Evolutionary conservation across 2,329 filamentous ascomycete species (phyloP).

Genomic region (Botrytis hyacinthi): DNA sequence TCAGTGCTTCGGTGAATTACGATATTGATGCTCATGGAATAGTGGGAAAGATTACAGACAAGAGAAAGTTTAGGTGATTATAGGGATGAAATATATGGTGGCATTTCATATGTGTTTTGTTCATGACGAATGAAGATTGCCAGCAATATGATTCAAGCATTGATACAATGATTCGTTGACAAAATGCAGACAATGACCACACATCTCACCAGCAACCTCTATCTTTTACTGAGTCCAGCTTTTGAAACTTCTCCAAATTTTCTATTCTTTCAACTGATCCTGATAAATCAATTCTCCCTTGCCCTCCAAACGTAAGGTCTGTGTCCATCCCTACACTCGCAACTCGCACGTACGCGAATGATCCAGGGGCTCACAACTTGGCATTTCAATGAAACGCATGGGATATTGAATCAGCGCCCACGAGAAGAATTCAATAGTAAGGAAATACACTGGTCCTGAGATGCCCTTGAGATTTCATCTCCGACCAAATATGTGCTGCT

Average conservation of each 20-base stretch:
- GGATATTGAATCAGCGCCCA: neutral
- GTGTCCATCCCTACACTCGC: neutral
- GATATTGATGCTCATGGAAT: neutral
- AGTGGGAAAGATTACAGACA: neutral
- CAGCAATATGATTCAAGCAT: neutral
- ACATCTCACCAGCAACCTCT: neutral
- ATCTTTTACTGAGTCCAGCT: neutral
- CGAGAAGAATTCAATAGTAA: neutral
- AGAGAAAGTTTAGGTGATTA: neutral
- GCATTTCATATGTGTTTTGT: neutral
- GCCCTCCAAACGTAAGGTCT: neutral
- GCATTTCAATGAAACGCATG: neutral
- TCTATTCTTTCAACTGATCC: neutral
- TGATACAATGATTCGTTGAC: neutral
- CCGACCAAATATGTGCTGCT: constrained; percentile 1
- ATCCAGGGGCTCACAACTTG: neutral
- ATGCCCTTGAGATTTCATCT: neutral
- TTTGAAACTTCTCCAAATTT: neutral
- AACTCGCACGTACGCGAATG: neutral
- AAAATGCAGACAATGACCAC: neutral
- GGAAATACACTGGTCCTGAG: neutral
- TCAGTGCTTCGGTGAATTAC: neutral
- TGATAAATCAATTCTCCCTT: neutral
- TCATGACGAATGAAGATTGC: neutral
- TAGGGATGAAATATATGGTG: neutral